Conservation (phyloP, 352 stramenopile genomes). For the Phytophthora ramorum region DNA sequence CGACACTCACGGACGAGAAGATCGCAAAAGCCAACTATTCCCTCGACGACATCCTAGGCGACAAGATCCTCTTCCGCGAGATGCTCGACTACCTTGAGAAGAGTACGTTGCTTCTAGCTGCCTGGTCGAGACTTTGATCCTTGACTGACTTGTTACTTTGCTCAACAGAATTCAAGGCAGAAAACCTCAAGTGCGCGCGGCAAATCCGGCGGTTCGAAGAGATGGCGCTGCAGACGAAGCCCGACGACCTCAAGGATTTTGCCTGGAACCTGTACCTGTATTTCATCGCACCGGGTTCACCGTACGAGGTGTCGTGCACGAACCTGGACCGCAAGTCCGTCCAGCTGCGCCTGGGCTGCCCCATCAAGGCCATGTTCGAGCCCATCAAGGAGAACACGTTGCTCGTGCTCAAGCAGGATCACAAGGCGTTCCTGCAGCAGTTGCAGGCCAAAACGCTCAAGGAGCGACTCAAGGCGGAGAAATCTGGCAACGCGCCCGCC, state of each 20-base stretch:
- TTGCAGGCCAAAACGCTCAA: slow-evolving; percentile 79
- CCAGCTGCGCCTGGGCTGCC: slow-evolving; percentile 80
- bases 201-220: slow-evolving; percentile 85
- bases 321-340: slow-evolving; percentile 85
- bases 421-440: slow-evolving; percentile 79
- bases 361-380: slow-evolving; percentile 84
- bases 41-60: slow-evolving; percentile 81
- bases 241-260: slow-evolving; percentile 82
- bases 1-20: slow-evolving; percentile 66
- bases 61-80: slow-evolving; percentile 85
- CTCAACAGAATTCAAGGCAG: slow-evolving; percentile 77
- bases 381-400: slow-evolving; percentile 89
- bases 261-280: slow-evolving; percentile 85
- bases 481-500: slow-evolving; percentile 36
- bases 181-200: slow-evolving; percentile 86
- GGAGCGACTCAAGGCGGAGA: slow-evolving; percentile 76
- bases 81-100: slow-evolving; percentile 90
- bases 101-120: slow-evolving; percentile 45
- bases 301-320: slow-evolving; percentile 85
- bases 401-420: slow-evolving; percentile 85
- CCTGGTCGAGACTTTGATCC: not conserved
- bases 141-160: slow-evolving; percentile 6
- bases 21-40: slow-evolving; percentile 66
- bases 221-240: slow-evolving; percentile 70
- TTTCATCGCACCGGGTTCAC: slow-evolving; percentile 78